A percentile compares a stretch with the other conserved stretches of the same genome.
These are phyloP conservation scores for Aureobasidium melanogenum DNA, from an alignment of 2,329 filamentous ascomycete species.

Conservation along the genomic window DNA sequence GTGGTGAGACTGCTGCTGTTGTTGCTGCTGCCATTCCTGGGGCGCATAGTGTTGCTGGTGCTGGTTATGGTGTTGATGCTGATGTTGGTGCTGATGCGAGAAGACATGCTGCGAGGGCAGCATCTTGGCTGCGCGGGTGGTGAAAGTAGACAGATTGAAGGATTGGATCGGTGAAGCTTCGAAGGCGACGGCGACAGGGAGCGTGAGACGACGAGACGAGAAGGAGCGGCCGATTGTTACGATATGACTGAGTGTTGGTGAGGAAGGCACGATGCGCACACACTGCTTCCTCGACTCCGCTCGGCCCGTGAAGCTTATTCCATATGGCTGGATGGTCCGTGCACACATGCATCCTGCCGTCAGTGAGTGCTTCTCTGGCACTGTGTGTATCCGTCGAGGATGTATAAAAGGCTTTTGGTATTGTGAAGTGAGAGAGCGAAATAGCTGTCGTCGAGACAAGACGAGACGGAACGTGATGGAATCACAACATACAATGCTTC, in stretches of 20 bases:
- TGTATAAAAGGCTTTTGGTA: not conserved
- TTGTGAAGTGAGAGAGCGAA: not conserved
- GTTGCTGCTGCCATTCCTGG: slow-evolving; percentile 41
- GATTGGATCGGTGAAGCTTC: not conserved
- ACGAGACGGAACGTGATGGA: too few relatives aligned
- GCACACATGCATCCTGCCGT: not conserved
- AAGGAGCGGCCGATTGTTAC: not conserved
- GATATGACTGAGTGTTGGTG: not conserved
- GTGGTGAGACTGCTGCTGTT: slow-evolving; percentile 35
- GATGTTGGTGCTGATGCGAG: slow-evolving; percentile 49
- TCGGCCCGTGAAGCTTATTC: slow-evolving; percentile 5
- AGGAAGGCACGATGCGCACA: not conserved
- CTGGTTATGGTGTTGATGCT: slow-evolving; percentile 33
- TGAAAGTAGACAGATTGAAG: slow-evolving; percentile 2
- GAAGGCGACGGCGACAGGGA: not conserved
- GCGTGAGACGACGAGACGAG: not conserved
- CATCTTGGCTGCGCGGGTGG: slow-evolving; percentile 13
- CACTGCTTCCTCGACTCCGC: slow-evolving; percentile 2
- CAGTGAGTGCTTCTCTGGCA: not conserved
- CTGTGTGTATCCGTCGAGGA: not conserved
- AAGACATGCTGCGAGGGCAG: slow-evolving; percentile 46
- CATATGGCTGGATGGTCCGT: not conserved
- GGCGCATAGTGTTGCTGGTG: slow-evolving; percentile 37
- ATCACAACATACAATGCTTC: not conserved
- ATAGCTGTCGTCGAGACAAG: not conserved